A percentile compares a stretch with the other conserved stretches of the same genome.
These are phyloP conservation scores for Vicia faba DNA, from an alignment of 306 rosid genomes.

Conservation along the genomic window DNA sequence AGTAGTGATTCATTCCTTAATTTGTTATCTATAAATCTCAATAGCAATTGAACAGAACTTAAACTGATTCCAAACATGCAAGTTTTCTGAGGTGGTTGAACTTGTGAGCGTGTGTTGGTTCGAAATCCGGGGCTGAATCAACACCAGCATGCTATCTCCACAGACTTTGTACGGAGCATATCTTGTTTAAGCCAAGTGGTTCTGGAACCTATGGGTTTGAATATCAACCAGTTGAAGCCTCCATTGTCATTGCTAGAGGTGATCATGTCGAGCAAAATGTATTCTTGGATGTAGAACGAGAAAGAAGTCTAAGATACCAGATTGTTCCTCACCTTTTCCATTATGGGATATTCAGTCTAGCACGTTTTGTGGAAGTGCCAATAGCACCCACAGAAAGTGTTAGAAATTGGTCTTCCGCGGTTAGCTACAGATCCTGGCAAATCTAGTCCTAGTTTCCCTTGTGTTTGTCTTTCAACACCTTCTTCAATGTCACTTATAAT, in stretches of 20 bases:
- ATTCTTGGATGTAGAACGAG: slow-evolving; percentile 51
- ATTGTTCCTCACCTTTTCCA: slow-evolving; percentile 42
- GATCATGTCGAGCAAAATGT: slow-evolving; percentile 35
- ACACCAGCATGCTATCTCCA: slow-evolving; percentile 56
- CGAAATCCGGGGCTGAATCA: slow-evolving; percentile 65
- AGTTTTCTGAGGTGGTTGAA: slow-evolving; percentile 74
- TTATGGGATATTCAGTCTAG: slow-evolving; percentile 4
- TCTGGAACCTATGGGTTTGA: slow-evolving; percentile 51
- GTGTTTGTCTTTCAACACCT: too few species aligned
- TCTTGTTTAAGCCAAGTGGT: slow-evolving; percentile 59
- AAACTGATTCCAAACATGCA: slow-evolving; percentile 22
- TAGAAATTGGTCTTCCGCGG: too few species aligned
- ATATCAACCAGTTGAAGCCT: slow-evolving; percentile 53
- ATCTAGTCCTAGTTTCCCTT: too few species aligned
- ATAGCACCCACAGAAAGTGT: neutral
- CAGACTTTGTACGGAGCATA: slow-evolving; percentile 58
- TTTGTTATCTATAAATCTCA: neutral
- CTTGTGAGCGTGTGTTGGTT: slow-evolving; percentile 74
- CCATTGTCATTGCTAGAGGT: slow-evolving; percentile 46
- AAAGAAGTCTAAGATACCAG: slow-evolving; percentile 35
- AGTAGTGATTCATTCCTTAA: neutral
- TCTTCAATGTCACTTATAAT: too few species aligned
- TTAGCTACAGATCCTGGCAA: too few species aligned
- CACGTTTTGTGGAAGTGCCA: neutral
- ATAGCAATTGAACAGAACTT: neutral